A percentile compares a stretch with the other conserved stretches of the same genome.
These are phyloP conservation scores for Boletus speciosus DNA, from an alignment of 768 basidiomycete species.

Conservation along the genomic window DNA sequence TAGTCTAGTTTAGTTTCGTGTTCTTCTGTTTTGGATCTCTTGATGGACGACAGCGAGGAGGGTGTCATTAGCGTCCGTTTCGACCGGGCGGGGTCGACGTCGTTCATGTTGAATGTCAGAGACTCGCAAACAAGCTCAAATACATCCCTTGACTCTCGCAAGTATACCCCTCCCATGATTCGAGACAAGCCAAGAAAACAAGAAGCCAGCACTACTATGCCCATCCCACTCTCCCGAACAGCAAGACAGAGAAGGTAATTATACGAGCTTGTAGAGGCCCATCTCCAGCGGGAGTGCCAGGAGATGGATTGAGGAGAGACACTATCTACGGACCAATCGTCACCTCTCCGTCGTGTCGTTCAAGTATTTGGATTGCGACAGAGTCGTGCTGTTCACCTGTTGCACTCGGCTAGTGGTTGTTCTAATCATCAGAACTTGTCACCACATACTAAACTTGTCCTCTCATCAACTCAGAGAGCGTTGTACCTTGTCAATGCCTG, in stretches of 20 bases:
- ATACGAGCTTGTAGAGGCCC: constrained; percentile 1
- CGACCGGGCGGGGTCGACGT: constrained; percentile 1
- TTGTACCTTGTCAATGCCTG: neutral
- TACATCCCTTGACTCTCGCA: neutral
- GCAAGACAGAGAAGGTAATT: neutral
- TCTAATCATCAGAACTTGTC: neutral
- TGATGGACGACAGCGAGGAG: constrained; percentile 5
- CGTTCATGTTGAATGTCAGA: constrained; percentile 13
- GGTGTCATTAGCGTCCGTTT: constrained; percentile 15
- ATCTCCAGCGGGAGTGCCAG: neutral
- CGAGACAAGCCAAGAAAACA: constrained; percentile 3
- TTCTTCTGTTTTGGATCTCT: constrained; percentile 22
- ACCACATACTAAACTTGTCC: neutral
- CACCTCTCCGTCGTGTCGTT: constrained; percentile 11
- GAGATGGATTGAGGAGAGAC: constrained; percentile 13
- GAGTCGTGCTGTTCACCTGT: constrained; percentile 1
- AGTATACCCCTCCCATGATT: neutral
- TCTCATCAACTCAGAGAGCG: neutral
- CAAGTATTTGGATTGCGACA: neutral
- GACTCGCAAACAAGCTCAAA: constrained; percentile 25
- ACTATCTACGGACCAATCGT: neutral
- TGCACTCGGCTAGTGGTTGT: constrained; percentile 1
- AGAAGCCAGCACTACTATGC: neutral
- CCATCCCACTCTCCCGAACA: neutral
- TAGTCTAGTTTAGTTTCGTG: neutral